Percentiles rank a stretch among this genome's conserved stretches.
These are phyloP conservation scores for Cichorium intybus DNA, from an alignment of 140 eudicot genomes.

Conservation along the genomic window DNA sequence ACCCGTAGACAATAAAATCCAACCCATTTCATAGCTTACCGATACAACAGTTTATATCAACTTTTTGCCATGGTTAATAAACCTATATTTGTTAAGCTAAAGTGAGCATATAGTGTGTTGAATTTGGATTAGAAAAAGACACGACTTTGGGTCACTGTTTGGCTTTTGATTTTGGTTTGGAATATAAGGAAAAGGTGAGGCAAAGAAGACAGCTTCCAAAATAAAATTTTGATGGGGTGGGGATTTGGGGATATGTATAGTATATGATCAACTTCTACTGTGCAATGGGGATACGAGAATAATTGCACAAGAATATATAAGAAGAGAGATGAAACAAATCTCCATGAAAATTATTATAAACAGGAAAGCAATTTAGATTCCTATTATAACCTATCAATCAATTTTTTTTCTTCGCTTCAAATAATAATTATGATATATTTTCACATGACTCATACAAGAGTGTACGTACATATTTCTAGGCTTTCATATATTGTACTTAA, in stretches of 20 bases:
- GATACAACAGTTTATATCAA: background rate
- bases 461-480: background rate
- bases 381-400: conserved; percentile 43
- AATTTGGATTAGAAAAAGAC: conserved; percentile 21
- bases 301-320: conserved; percentile 18
- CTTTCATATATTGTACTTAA: background rate
- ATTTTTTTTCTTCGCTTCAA: conserved; percentile 19
- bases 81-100: background rate
- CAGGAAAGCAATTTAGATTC: conserved; percentile 45
- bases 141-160: conserved; percentile 22
- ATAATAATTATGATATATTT: conserved; percentile 20
- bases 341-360: conserved; percentile 40
- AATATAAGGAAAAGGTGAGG: conserved; percentile 39
- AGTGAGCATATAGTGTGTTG: conserved; percentile 11
- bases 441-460: conserved; percentile 25
- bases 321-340: conserved; percentile 43
- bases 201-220: conserved; percentile 41
- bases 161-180: conserved; percentile 47
- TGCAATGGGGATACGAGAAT: conserved; percentile 32
- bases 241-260: conserved; percentile 22
- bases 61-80: background rate
- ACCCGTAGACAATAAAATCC: too few relatives aligned
- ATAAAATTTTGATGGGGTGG: conserved; percentile 39
- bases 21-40: too few relatives aligned
- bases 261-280: conserved; percentile 34